Percentiles rank a stretch among this genome's conserved stretches.
Evolutionary conservation across 1,284 basidiomycete species (phyloP).

Genomic region (Trametes hirsuta): DNA sequence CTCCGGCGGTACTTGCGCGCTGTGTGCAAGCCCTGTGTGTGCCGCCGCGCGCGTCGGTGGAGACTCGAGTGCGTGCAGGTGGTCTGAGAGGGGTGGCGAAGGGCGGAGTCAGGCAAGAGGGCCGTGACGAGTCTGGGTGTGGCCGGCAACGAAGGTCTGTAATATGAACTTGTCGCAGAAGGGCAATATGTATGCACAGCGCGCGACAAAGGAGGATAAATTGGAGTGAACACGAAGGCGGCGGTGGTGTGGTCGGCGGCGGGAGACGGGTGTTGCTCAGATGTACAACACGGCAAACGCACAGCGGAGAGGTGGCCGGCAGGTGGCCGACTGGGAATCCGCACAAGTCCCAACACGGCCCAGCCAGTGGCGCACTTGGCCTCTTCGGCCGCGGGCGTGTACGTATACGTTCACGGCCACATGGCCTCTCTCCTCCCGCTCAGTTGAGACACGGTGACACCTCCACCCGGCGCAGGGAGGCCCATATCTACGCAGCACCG

Average conservation of each 20-base stretch:
- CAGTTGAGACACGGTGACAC: too few species aligned
- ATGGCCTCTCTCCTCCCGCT: background rate
- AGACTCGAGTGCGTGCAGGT: background rate
- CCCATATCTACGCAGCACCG: too few species aligned
- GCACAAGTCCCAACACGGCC: background rate
- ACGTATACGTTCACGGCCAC: too few species aligned
- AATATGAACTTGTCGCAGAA: background rate
- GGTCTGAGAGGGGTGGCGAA: background rate
- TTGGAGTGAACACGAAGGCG: background rate
- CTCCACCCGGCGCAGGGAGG: too few species aligned
- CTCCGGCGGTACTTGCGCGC: background rate
- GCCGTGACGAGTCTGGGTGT: too few species aligned
- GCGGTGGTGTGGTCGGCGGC: background rate
- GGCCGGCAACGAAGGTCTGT: too few species aligned
- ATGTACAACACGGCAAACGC: conserved; percentile 17
- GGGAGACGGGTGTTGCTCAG: conserved; percentile 4
- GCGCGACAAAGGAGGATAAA: conserved; percentile 12
- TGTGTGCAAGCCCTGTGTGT: too few species aligned
- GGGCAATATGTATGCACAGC: conserved; percentile 19
- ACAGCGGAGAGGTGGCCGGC: conserved; percentile 1
- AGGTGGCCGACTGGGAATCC: background rate
- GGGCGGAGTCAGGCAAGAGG: too few species aligned
- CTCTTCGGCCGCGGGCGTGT: too few species aligned
- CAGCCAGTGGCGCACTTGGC: background rate
- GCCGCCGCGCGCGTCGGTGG: too few species aligned